A percentile compares a stretch with the other conserved stretches of the same genome.
Evolutionary conservation across 2,329 filamentous ascomycete species (phyloP).

Genomic region (Chrysoporthe cubensis): DNA sequence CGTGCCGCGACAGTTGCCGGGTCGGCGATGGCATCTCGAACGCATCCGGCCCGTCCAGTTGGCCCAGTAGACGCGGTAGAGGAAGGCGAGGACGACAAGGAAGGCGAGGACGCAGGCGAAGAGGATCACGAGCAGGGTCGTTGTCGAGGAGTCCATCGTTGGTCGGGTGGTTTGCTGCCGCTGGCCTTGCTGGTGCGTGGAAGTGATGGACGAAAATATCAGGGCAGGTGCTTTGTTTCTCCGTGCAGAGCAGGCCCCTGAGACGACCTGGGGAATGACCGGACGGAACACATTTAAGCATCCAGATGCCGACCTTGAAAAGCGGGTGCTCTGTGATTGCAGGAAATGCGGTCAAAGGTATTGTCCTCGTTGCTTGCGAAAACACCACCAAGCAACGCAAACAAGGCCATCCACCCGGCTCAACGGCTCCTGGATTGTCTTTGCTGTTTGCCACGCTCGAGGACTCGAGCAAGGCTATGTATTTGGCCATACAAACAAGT

Average conservation of each 20-base stretch:
- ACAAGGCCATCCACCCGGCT: not conserved
- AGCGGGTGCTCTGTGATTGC: not conserved
- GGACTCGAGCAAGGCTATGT: too few relatives aligned
- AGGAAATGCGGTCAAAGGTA: not conserved
- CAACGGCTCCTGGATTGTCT: not conserved
- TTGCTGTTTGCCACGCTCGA: not conserved
- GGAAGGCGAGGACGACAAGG: slow-evolving; percentile 2
- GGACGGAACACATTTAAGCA: not conserved
- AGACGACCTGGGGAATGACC: not conserved
- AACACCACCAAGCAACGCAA: not conserved
- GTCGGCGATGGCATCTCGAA: not conserved
- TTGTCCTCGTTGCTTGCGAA: not conserved
- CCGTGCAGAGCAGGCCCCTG: not conserved
- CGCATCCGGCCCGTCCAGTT: slow-evolving; percentile 1
- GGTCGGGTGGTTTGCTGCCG: too few relatives aligned
- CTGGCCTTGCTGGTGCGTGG: too few relatives aligned
- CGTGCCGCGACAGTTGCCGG: not conserved
- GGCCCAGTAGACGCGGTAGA: slow-evolving; percentile 14
- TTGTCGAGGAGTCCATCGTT: slow-evolving; percentile 1
- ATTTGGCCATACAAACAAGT: too few relatives aligned
- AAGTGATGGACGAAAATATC: not conserved
- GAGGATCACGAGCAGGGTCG: slow-evolving; percentile 8
- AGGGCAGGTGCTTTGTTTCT: not conserved
- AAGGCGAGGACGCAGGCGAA: slow-evolving; percentile 1
- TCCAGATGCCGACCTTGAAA: not conserved